A percentile compares a stretch with the other conserved stretches of the same genome.
Conservation (phyloP, 768 basidiomycete genomes). For the Amanita phalloides region DNA sequence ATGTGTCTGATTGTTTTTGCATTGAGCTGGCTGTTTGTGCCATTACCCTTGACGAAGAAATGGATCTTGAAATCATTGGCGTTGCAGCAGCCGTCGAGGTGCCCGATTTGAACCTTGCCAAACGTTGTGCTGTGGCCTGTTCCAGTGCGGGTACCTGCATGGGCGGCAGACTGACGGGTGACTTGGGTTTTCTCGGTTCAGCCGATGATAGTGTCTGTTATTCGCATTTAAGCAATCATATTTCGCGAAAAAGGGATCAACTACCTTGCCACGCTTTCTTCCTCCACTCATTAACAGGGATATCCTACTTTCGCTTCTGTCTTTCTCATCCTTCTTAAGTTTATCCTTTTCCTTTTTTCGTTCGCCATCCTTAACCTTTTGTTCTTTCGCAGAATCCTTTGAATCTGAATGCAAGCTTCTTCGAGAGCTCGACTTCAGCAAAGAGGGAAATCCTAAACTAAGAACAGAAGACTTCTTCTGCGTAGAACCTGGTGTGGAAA, state of each 20-base stretch:
- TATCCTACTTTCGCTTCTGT: conserved; percentile 83
- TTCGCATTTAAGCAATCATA: conserved; percentile 8
- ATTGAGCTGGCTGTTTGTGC: conserved; percentile 79
- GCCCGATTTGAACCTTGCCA: conserved; percentile 66
- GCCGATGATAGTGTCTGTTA: conserved; percentile 73
- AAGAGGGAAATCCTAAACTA: conserved; percentile 68
- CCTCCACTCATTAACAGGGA: conserved; percentile 64
- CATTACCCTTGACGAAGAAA: conserved; percentile 55
- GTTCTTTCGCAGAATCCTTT: conserved; percentile 43
- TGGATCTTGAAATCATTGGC: conserved; percentile 26
- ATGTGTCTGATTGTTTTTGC: conserved; percentile 80
- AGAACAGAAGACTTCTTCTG: conserved; percentile 80
- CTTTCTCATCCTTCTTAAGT: conserved; percentile 72
- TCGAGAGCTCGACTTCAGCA: conserved; percentile 79
- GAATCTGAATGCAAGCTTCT: conserved; percentile 66
- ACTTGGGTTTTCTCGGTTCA: conserved; percentile 66
- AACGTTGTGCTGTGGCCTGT: conserved; percentile 70
- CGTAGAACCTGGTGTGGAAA: conserved; percentile 44
- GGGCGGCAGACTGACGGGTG: conserved; percentile 69
- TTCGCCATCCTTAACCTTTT: conserved; percentile 28
- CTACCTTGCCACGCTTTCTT: conserved; percentile 84
- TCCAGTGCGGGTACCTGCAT: conserved; percentile 86
- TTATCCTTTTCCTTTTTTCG: conserved; percentile 34
- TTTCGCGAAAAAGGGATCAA: conserved; percentile 7
- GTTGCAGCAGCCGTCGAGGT: conserved; percentile 30